Evolutionary conservation across 306 rosid genomes (phyloP).

Genomic region (Lathyrus sativus): DNA sequence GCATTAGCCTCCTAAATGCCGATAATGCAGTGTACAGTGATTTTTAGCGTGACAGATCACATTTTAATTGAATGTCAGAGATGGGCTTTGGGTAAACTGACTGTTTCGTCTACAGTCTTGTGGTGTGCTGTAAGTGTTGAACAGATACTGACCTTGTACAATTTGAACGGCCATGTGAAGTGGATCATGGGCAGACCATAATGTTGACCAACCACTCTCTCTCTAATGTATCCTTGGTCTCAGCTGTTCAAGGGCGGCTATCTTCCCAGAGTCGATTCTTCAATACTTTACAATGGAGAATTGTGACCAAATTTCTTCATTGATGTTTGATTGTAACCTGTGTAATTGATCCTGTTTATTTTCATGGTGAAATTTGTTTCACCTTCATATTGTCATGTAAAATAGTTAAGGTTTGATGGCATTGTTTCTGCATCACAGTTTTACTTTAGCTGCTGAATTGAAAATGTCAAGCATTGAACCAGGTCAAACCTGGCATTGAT

Average conservation of each 20-base stretch:
- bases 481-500: not conserved
- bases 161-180: constrained; percentile 30
- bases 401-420: constrained; percentile 34
- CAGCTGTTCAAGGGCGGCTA: constrained; percentile 41
- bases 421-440: constrained; percentile 33
- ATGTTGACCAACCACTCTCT: constrained; percentile 17
- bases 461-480: not conserved
- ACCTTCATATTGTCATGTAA: constrained; percentile 31
- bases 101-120: constrained; percentile 27
- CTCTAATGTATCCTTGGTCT: constrained; percentile 30
- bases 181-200: constrained; percentile 19
- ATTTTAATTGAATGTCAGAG: constrained; percentile 36
- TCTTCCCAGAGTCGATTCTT: constrained; percentile 46
- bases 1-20: constrained; percentile 42
- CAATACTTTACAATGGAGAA: constrained; percentile 31
- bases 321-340: constrained; percentile 50
- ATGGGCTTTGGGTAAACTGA: constrained; percentile 33
- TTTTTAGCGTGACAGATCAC: constrained; percentile 40
- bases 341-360: constrained; percentile 44
- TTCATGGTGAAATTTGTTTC: constrained; percentile 44
- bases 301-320: constrained; percentile 48
- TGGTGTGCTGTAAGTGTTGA: constrained; percentile 23
- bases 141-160: constrained; percentile 25
- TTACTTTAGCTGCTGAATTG: constrained; percentile 17
- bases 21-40: constrained; percentile 50